These are phyloP conservation scores for Alloteropsis angusta DNA, from an alignment of 202 grass and related monocot genomes.

Conservation along the genomic window DNA sequence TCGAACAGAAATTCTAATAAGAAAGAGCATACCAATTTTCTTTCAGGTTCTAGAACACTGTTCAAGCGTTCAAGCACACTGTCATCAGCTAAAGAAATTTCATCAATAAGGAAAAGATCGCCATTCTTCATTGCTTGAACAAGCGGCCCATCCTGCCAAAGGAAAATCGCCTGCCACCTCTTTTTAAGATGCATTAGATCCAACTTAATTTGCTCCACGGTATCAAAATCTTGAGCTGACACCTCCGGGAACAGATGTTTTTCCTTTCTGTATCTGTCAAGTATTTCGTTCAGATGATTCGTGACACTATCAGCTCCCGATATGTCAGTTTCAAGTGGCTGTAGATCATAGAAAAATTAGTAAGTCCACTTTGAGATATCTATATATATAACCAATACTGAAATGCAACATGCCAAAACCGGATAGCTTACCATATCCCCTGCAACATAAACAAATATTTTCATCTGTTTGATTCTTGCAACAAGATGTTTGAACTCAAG, in stretches of 20 bases:
- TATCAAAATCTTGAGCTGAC: slow-evolving; percentile 45
- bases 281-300: slow-evolving; percentile 42
- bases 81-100: slow-evolving; percentile 93
- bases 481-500: slow-evolving; percentile 62
- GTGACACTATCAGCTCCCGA: slow-evolving; percentile 50
- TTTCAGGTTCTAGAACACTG: slow-evolving; percentile 95
- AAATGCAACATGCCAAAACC: neutral
- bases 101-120: slow-evolving; percentile 92
- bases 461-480: slow-evolving; percentile 44
- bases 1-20: slow-evolving; percentile 2
- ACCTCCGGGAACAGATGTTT: slow-evolving; percentile 32
- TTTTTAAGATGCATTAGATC: slow-evolving; percentile 63
- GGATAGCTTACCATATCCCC: slow-evolving; percentile 47
- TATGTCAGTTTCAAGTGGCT: slow-evolving; percentile 66
- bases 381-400: neutral
- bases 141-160: slow-evolving; percentile 96
- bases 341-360: slow-evolving; percentile 22
- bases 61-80: slow-evolving; percentile 95
- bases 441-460: slow-evolving; percentile 44
- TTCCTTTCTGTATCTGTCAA: slow-evolving; percentile 42
- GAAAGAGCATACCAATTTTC: slow-evolving; percentile 69
- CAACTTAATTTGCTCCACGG: slow-evolving; percentile 57
- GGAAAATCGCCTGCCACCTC: slow-evolving; percentile 72
- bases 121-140: slow-evolving; percentile 87
- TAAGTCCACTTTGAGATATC: neutral